A percentile compares a stretch with the other conserved stretches of the same genome.
These are phyloP conservation scores for Volvariella volvacea DNA, from an alignment of 1,284 basidiomycete species.

Conservation along the genomic window DNA sequence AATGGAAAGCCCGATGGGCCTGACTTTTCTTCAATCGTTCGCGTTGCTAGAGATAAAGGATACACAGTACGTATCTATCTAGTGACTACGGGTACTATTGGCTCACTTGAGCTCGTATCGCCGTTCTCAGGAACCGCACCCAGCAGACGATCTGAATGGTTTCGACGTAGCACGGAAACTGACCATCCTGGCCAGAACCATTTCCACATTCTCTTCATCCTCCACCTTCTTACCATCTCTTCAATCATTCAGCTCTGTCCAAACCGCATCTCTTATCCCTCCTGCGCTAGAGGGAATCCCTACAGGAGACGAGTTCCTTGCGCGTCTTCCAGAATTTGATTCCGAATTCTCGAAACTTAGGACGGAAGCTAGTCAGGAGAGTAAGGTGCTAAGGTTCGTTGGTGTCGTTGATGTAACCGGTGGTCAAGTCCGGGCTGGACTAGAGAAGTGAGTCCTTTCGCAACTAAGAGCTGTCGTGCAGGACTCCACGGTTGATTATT, in stretches of 20 bases:
- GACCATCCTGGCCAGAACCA: constrained; percentile 85
- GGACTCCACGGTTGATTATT: no score
- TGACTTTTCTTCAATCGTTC: constrained; percentile 86
- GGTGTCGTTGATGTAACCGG: constrained; percentile 85
- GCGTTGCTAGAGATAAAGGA: constrained; percentile 84
- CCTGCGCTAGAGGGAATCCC: constrained; percentile 58
- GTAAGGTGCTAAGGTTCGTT: constrained; percentile 87
- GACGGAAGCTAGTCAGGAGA: constrained; percentile 69
- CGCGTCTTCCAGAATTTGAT: constrained; percentile 81
- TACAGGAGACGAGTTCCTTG: constrained; percentile 79
- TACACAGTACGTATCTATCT: constrained; percentile 67
- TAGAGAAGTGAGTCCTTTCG: constrained; percentile 82
- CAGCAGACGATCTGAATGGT: constrained; percentile 93
- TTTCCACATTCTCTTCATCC: constrained; percentile 34
- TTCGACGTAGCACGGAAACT: constrained; percentile 97
- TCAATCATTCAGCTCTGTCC: constrained; percentile 67
- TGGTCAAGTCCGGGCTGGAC: constrained; percentile 75
- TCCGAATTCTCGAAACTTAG: constrained; percentile 72
- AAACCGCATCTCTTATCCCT: constrained; percentile 85
- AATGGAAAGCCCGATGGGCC: constrained; percentile 52
- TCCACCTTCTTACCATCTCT: constrained; percentile 32
- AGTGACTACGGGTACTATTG: constrained; percentile 1
- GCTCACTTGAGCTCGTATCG: background rate
- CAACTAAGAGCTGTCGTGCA: no score
- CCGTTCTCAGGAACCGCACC: constrained; percentile 81